phyloP scores from a whole-genome alignment of 2,329 filamentous ascomycete genomes.

The Pseudocercospora cruenta region DNA sequence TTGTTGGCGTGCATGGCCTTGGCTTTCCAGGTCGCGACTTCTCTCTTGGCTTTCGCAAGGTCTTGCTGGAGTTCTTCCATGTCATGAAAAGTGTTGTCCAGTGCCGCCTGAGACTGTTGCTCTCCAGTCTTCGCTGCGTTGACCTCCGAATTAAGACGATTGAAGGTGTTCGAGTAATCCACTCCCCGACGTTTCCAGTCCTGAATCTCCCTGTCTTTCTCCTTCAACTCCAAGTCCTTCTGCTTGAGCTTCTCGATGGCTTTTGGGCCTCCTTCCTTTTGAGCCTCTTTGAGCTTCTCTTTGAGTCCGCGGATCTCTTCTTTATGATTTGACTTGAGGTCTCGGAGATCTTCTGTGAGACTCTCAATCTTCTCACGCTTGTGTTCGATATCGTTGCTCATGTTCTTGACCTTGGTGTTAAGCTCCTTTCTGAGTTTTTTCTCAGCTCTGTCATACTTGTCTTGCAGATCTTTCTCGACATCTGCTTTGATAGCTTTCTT shows the following conservation, averaged over 20 bases:
- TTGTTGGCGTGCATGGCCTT: not conserved
- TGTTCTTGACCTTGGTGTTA: slow-evolving; percentile 7
- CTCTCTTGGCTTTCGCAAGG: not conserved
- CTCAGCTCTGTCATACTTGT: not conserved
- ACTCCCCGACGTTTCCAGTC: not conserved
- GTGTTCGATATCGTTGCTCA: slow-evolving; percentile 6
- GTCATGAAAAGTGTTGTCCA: not conserved
- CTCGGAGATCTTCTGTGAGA: not conserved
- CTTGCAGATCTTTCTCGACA: slow-evolving; percentile 3
- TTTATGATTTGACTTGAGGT: slow-evolving; percentile 12
- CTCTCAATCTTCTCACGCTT: slow-evolving; percentile 11
- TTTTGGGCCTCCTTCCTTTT: slow-evolving; percentile 15
- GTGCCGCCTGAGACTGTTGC: not conserved
- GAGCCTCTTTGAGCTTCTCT: slow-evolving; percentile 11
- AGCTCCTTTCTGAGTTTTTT: slow-evolving; percentile 17
- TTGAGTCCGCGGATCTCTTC: slow-evolving; percentile 19
- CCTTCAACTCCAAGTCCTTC: slow-evolving; percentile 16
- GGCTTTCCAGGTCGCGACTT: not conserved
- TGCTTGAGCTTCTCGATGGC: slow-evolving; percentile 17
- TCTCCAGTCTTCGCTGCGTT: not conserved
- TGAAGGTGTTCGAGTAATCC: not conserved
- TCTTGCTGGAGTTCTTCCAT: accelerated
- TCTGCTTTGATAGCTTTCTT: slow-evolving; percentile 13
- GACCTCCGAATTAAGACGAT: not conserved
- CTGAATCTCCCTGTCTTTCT: slow-evolving; percentile 15